Percentiles rank a stretch among this genome's conserved stretches.
phyloP scores from a whole-genome alignment of 805 yeast species.

The Lipomyces kockii region DNA sequence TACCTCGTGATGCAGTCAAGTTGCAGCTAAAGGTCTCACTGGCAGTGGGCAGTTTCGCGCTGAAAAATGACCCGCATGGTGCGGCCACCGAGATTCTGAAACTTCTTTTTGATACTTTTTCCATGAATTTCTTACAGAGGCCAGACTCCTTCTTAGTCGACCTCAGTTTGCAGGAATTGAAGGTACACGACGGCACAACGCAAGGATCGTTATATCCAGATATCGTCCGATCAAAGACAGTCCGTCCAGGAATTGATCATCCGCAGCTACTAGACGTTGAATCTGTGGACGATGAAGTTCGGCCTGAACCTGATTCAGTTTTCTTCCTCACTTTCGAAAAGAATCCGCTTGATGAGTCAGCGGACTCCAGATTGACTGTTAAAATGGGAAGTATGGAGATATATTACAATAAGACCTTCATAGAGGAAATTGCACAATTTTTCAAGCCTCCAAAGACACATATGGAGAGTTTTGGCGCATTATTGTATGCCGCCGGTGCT shows the following conservation, averaged over 20 bases:
- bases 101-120: slow-evolving; percentile 80
- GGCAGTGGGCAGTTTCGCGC: slow-evolving; percentile 74
- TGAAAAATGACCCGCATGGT: slow-evolving; percentile 51
- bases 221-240: slow-evolving; percentile 74
- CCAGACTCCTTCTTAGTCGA: slow-evolving; percentile 75
- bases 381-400: slow-evolving; percentile 86
- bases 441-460: slow-evolving; percentile 88
- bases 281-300: slow-evolving; percentile 12
- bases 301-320: slow-evolving; percentile 58
- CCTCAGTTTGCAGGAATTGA: slow-evolving; percentile 77
- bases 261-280: slow-evolving; percentile 24
- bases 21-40: slow-evolving; percentile 69
- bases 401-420: slow-evolving; percentile 81
- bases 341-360: slow-evolving; percentile 81
- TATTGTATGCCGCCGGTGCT: slow-evolving; percentile 92
- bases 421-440: slow-evolving; percentile 73
- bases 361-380: slow-evolving; percentile 76
- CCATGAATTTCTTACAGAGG: slow-evolving; percentile 71
- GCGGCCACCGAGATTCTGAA: slow-evolving; percentile 63
- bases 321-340: slow-evolving; percentile 81
- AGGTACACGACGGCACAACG: slow-evolving; percentile 81
- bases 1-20: slow-evolving; percentile 76
- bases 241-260: slow-evolving; percentile 9
- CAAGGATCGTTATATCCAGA: slow-evolving; percentile 79
- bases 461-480: slow-evolving; percentile 83